These are phyloP conservation scores for Fusarium brevicatenulatum DNA, from an alignment of 2,329 filamentous ascomycete species.

Conservation along the genomic window DNA sequence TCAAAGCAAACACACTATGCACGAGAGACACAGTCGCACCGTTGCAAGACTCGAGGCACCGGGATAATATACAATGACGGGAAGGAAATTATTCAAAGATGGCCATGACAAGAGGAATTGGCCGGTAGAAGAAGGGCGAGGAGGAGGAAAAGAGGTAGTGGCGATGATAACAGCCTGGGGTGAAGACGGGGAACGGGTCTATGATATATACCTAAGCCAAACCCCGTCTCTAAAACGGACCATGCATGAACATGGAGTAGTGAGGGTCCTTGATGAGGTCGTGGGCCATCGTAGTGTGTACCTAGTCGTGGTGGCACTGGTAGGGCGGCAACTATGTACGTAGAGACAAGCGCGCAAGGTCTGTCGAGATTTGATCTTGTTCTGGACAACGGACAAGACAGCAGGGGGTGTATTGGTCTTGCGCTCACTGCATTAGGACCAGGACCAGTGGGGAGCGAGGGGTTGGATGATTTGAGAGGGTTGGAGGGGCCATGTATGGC, in stretches of 20 bases:
- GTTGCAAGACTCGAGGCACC: constrained; percentile 34
- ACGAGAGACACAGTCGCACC: constrained; percentile 41
- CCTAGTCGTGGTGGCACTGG: constrained; percentile 43
- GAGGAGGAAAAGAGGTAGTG: constrained; percentile 43
- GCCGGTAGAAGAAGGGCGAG: constrained; percentile 37
- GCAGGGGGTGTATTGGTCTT: constrained; percentile 46
- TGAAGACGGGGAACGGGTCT: constrained; percentile 53
- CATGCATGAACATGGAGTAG: constrained; percentile 54
- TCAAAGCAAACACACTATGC: constrained; percentile 42
- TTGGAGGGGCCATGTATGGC: constrained; percentile 44
- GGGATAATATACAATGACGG: constrained; percentile 43
- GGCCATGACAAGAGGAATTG: constrained; percentile 43
- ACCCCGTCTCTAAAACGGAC: constrained; percentile 43
- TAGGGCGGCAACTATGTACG: constrained; percentile 40
- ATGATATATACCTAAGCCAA: constrained; percentile 58
- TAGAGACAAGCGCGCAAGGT: constrained; percentile 45
- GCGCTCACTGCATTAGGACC: constrained; percentile 45
- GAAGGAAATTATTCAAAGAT: constrained; percentile 43
- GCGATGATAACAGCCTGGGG: constrained; percentile 43
- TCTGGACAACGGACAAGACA: constrained; percentile 44
- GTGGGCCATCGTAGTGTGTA: constrained; percentile 38
- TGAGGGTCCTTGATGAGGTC: constrained; percentile 47
- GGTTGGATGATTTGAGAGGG: constrained; percentile 44
- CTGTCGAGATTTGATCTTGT: constrained; percentile 46
- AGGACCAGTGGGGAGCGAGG: constrained; percentile 45